These are phyloP conservation scores for Excoecaria agallocha DNA, from an alignment of 345 rosid genomes.

Conservation along the genomic window DNA sequence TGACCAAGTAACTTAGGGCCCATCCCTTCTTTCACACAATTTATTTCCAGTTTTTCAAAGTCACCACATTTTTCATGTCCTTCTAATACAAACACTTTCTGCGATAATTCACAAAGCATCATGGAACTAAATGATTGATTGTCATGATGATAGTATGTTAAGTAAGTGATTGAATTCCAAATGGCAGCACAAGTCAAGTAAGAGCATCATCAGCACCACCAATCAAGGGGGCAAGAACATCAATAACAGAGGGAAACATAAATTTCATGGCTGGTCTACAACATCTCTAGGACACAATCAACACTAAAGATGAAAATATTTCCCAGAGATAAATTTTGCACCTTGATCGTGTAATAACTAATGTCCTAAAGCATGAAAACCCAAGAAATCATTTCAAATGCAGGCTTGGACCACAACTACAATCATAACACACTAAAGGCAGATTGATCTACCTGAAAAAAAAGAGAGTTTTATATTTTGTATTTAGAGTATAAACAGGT, in stretches of 20 bases:
- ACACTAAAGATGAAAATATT: not conserved
- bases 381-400: not conserved
- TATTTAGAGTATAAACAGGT: not conserved
- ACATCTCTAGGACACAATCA: not conserved
- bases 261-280: not conserved
- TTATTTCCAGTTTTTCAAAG: not conserved
- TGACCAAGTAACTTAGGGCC: not conserved
- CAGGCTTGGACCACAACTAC: not conserved
- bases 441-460: not conserved
- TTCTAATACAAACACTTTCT: not conserved
- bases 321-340: not conserved
- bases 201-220: not conserved
- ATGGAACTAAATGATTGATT: not conserved
- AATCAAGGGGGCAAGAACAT: not conserved
- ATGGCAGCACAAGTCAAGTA: not conserved
- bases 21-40: not conserved
- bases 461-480: not conserved
- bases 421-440: not conserved
- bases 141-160: not conserved
- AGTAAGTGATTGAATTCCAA: not conserved
- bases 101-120: not conserved
- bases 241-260: not conserved
- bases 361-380: not conserved
- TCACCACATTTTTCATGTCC: not conserved
- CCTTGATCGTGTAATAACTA: not conserved